Base-by-base conservation (phyloP, 78 protist genomes). In the Chrysochromulina tobinii region DNA sequence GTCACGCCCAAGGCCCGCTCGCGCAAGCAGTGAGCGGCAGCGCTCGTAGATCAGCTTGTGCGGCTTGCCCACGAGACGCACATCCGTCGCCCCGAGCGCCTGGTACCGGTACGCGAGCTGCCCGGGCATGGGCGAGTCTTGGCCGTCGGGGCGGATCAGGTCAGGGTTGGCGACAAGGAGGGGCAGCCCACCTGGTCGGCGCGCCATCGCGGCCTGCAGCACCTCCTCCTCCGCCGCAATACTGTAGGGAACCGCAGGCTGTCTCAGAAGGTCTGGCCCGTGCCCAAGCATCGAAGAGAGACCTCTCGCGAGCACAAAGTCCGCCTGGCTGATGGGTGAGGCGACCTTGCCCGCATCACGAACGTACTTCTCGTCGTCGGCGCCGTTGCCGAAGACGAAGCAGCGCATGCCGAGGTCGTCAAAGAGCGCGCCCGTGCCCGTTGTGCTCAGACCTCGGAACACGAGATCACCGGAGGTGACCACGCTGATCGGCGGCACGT, bases 121-220 rank as follows among this genome's bases (percentile, higher is more conserved):
- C 25, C 87, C 87, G 0, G 87, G 87, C 87, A 79, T 79, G 21
- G 87, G 87, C 87, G 87, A 79, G 87, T 79, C 87, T 4, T 54
- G 15, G 12, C 85, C 85, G 6, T 48, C 79, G 17, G 79, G 79
- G 23, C 79, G 51, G 21, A 79, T 51, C 21, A 8, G 7, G 87
- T 79, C 87, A 15, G 87, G 87, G 15, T 79, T 79, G 18, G 64
- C 27, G 51, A 79, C 87, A 7, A 79, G 23, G 25, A 79, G 61
- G 18, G 87, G 87, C 27, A 79, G 50, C 50, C 87, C 87, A 6
- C 83, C 77, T 5, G 77, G 77, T 5, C 77, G 77, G 8, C 12
- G 6, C 21, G 55, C 55, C 51, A 48, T 54, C 55, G 83, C 83
- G 7, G 83, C 83, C 51, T 15, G 12, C 21, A 73, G 83, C 55